A percentile compares a stretch with the other conserved stretches of the same genome.
Evolutionary conservation across 2,329 filamentous ascomycete genomes (phyloP).

Genomic region (Paraphoma sp.): DNA sequence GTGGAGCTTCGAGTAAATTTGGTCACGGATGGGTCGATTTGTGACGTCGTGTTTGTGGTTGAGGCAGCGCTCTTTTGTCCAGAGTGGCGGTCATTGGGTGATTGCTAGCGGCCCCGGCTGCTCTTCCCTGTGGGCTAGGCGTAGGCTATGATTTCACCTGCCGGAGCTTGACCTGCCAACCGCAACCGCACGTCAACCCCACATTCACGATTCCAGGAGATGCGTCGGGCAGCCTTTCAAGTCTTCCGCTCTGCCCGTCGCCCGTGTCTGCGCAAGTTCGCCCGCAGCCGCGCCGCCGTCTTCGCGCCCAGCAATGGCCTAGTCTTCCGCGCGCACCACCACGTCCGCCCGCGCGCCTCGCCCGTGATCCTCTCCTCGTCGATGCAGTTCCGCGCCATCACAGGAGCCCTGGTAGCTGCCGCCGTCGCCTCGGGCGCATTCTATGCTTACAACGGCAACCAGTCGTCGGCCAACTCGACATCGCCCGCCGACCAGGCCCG

Average conservation of each 20-base stretch:
- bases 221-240: slow-evolving; percentile 76
- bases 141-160: slow-evolving; percentile 6
- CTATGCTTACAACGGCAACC: slow-evolving; percentile 68
- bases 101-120: slow-evolving; percentile 9
- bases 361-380: slow-evolving; percentile 66
- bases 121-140: background rate
- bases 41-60: slow-evolving; percentile 25
- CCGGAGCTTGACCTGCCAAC: slow-evolving; percentile 11
- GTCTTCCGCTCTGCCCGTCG: slow-evolving; percentile 73
- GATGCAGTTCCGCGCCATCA: slow-evolving; percentile 76
- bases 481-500: slow-evolving; percentile 37
- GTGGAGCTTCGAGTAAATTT: background rate
- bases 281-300: slow-evolving; percentile 55
- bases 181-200: slow-evolving; percentile 5
- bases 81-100: slow-evolving; percentile 21
- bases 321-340: slow-evolving; percentile 55
- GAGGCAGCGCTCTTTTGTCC: slow-evolving; percentile 13
- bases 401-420: slow-evolving; percentile 71
- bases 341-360: slow-evolving; percentile 45
- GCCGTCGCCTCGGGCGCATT: slow-evolving; percentile 76
- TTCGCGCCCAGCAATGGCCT: slow-evolving; percentile 52
- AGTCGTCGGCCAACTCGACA: slow-evolving; percentile 26
- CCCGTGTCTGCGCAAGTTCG: slow-evolving; percentile 66
- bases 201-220: slow-evolving; percentile 50
- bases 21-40: slow-evolving; percentile 1